Evolutionary conservation across 2,329 filamentous ascomycete genomes (phyloP), one percentile per base, ranked within the genome.

Genomic region (Phaeosphaeriaceae sp.): DNA sequence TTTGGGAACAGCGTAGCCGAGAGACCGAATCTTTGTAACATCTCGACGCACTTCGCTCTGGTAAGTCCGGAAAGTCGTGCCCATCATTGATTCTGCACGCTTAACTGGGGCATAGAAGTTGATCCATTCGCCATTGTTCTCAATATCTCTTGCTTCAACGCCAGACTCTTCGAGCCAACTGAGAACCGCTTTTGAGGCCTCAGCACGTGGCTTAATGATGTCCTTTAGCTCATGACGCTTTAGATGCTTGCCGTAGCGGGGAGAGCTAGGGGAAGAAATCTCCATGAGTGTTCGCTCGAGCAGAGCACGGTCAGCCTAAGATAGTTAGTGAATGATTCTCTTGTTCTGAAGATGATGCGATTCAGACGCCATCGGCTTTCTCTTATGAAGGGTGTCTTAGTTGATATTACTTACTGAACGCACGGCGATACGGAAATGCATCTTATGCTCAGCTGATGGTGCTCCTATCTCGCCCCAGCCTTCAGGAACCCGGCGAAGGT

Each of bases 1-100:
- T 42, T 75, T 75, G 0, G 86, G 87, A 1, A 89, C 78, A 0
- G 83, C 87, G 70, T 89, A 89, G 38, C 78, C 74, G 13, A 83
- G 70, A 4, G 81, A 79, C 35, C 86, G 79, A 32, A 87, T 76
- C 57, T 76, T 79, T 32, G 74, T 72, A 8, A 70, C 62, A 11
- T 74, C 65, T 16, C 70, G 73, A n/a, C 71, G 70, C 11, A 72
- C 68, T 11, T 72, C 61, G 56, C 81, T 78, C 50, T 79, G 75
- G 63, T 83, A 88, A 56, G 79, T 78, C 48, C 76, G 77, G 66
- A 87, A 88, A 6, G 75, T 73, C 3, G 86, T 83, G 52, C 79
- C 75, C 56, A 88, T 72, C 64, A 88, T 76, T 11, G 70, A 64
- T 49, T 85, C 80, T 4, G 85, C 84, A 35, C 78, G 75, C 32